Conservation (phyloP, 345 rosid species). For the Corymbia maculata region DNA sequence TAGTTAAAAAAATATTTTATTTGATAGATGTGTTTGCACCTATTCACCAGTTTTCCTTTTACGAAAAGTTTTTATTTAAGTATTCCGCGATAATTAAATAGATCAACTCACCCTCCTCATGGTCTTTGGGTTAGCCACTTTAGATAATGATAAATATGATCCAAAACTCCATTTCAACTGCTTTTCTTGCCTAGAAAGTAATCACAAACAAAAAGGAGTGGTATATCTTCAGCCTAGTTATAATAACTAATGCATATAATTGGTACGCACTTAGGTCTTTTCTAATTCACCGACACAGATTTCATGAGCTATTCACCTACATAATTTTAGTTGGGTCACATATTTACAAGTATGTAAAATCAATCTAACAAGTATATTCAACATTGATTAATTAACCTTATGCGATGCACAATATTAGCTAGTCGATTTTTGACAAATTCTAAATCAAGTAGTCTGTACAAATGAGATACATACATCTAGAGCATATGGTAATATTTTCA, state of each 20-base stretch:
- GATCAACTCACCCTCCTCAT: background rate
- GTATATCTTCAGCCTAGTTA: background rate
- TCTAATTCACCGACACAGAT: background rate
- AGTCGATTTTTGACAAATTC: too few relatives aligned
- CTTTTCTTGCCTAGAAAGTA: background rate
- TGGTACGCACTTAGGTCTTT: background rate
- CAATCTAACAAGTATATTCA: background rate
- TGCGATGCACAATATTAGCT: too few relatives aligned
- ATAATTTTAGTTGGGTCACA: background rate
- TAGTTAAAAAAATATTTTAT: too few relatives aligned
- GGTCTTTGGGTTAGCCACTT: too few relatives aligned
- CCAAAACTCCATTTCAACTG: background rate
- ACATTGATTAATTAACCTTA: background rate
- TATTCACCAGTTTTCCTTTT: background rate
- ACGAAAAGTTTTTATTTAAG: background rate
- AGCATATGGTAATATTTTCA: too few relatives aligned
- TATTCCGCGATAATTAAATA: background rate
- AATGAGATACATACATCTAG: too few relatives aligned
- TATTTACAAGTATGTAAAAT: too few relatives aligned
- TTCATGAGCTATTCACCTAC: background rate
- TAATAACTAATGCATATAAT: background rate
- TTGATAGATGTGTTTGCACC: background rate
- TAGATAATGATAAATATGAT: background rate
- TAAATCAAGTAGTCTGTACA: too few relatives aligned
- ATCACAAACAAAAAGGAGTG: background rate